Percentiles rank a stretch among this genome's conserved stretches.
Conservation (phyloP, 2,329 filamentous ascomycete genomes). For the Fusarium newnesense region DNA sequence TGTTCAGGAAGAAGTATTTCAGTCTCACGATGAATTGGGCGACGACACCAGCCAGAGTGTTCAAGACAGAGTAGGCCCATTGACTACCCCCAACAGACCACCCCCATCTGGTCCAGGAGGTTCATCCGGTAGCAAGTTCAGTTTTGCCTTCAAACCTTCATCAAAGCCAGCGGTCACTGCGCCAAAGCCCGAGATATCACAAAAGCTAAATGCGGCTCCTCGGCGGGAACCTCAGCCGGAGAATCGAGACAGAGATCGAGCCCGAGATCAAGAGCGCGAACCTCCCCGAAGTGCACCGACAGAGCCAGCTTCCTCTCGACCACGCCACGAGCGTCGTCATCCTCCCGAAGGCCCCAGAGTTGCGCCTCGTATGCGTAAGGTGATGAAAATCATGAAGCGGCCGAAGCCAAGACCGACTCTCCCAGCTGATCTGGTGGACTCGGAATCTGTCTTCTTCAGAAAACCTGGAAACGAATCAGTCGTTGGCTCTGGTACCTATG, state of each 20-base stretch:
- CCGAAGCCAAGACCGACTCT: slow-evolving; percentile 78
- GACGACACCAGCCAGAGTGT: slow-evolving; percentile 49
- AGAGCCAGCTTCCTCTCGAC: slow-evolving; percentile 63
- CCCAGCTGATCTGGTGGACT: slow-evolving; percentile 76
- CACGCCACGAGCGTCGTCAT: slow-evolving; percentile 48
- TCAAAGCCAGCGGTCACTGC: slow-evolving; percentile 66
- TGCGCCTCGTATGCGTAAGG: slow-evolving; percentile 66
- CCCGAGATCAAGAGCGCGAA: slow-evolving; percentile 47
- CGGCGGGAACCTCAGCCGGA: slow-evolving; percentile 51
- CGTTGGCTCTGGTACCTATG: slow-evolving; percentile 94
- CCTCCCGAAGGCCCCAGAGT: slow-evolving; percentile 50
- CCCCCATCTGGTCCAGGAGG: slow-evolving; percentile 64
- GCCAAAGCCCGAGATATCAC: slow-evolving; percentile 73
- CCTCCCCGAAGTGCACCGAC: slow-evolving; percentile 62
- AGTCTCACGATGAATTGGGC: slow-evolving; percentile 14
- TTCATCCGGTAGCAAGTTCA: slow-evolving; percentile 77
- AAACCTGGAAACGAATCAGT: slow-evolving; percentile 99
- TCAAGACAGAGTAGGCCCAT: slow-evolving; percentile 57
- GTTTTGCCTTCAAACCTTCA: slow-evolving; percentile 89
- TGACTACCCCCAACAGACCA: slow-evolving; percentile 65
- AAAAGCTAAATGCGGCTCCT: slow-evolving; percentile 74
- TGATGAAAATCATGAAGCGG: slow-evolving; percentile 75
- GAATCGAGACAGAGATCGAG: slow-evolving; percentile 53
- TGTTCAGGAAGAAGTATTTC: slow-evolving; percentile 37
- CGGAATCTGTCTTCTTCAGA: slow-evolving; percentile 91